These are phyloP conservation scores for Sporobolomyces pararoseus DNA, from an alignment of 768 basidiomycete species.

Conservation along the genomic window DNA sequence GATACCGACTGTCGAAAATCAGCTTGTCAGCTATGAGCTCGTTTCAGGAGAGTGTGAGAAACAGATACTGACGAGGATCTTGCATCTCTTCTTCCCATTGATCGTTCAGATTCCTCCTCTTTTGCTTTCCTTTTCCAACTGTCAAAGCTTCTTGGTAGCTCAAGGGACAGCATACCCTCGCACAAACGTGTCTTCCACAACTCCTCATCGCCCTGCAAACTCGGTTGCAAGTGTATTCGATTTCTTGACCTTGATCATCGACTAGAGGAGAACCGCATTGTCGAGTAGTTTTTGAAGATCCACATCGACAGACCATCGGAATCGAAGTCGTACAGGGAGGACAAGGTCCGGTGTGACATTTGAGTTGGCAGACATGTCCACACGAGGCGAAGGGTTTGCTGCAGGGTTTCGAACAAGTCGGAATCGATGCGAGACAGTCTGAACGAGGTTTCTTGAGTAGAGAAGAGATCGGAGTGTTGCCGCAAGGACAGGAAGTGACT, in stretches of 20 bases:
- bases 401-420: conserved; percentile 70
- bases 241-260: conserved; percentile 45
- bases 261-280: conserved; percentile 54
- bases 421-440: conserved; percentile 70
- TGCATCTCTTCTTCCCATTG: conserved; percentile 42
- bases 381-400: conserved; percentile 63
- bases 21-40: too few relatives aligned
- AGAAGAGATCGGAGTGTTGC: conserved; percentile 58
- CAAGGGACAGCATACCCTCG: conserved; percentile 81
- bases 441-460: conserved; percentile 46
- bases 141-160: conserved; percentile 58
- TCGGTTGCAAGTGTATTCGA: conserved; percentile 72
- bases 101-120: conserved; percentile 53
- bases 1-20: conserved; percentile 16
- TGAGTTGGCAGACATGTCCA: conserved; percentile 64
- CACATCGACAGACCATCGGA: conserved; percentile 80
- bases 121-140: conserved; percentile 59
- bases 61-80: conserved; percentile 39
- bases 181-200: conserved; percentile 84
- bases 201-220: conserved; percentile 71
- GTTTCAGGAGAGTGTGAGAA: neutral
- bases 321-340: conserved; percentile 70
- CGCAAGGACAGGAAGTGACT: conserved; percentile 77
- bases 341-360: conserved; percentile 75
- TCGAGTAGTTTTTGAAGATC: conserved; percentile 60